These are phyloP conservation scores for Alternaria metachromatica DNA, from an alignment of 2,329 filamentous ascomycete species.

Conservation along the genomic window DNA sequence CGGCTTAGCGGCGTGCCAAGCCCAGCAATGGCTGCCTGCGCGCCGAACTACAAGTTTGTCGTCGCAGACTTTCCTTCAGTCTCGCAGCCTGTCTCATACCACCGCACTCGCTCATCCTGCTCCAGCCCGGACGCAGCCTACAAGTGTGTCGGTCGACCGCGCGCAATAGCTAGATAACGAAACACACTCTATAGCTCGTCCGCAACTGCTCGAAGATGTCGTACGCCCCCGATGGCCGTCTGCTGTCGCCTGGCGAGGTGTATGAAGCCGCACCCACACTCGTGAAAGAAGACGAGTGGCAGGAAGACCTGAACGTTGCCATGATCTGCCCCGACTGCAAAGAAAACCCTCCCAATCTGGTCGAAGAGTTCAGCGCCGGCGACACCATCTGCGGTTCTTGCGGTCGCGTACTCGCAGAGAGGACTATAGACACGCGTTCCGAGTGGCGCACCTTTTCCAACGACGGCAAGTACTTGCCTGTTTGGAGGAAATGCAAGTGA, in stretches of 20 bases:
- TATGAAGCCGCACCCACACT: conserved; percentile 47
- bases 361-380: conserved; percentile 90
- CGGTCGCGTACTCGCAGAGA: conserved; percentile 86
- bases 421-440: conserved; percentile 92
- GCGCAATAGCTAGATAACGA: conserved; percentile 20
- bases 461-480: conserved; percentile 61
- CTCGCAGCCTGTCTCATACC: conserved; percentile 24
- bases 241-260: conserved; percentile 55
- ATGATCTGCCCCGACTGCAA: conserved; percentile 89
- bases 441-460: conserved; percentile 99
- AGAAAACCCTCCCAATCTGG: conserved; percentile 87
- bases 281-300: conserved; percentile 60
- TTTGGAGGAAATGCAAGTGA: background rate
- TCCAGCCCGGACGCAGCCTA: conserved; percentile 15
- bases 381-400: conserved; percentile 94
- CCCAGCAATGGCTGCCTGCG: conserved; percentile 15
- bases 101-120: conserved; percentile 27
- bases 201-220: conserved; percentile 30
- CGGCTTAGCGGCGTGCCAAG: conserved; percentile 23
- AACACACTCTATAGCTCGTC: conserved; percentile 15
- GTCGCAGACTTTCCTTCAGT: background rate
- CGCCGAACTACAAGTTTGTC: background rate
- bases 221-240: conserved; percentile 43
- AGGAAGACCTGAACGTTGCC: conserved; percentile 85
- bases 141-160: conserved; percentile 19